Evolutionary conservation across 2,329 filamentous ascomycete genomes (phyloP).

Genomic region (Aspergillus pseudoglaucus): DNA sequence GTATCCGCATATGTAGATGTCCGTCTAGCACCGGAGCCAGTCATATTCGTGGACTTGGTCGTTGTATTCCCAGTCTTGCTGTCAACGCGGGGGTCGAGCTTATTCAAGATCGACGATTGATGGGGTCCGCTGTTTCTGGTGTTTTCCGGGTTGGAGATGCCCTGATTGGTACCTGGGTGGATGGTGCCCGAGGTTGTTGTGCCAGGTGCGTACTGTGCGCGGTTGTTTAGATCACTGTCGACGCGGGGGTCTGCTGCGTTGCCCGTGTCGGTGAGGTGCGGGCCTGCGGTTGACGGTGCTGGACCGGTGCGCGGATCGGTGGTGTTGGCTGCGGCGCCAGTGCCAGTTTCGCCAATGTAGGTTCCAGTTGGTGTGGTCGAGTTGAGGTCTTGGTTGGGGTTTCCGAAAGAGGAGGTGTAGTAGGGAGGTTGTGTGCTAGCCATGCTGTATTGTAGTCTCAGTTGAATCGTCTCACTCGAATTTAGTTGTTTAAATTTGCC

Average conservation of each 20-base stretch:
- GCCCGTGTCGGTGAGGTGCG: conserved; percentile 13
- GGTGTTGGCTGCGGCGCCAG: neutral
- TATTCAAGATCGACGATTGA: conserved; percentile 17
- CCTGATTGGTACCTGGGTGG: too few relatives aligned
- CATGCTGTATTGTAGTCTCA: conserved; percentile 5
- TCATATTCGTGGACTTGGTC: conserved; percentile 12
- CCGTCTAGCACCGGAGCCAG: conserved; percentile 5
- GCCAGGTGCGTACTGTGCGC: too few relatives aligned
- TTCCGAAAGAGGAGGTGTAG: conserved; percentile 8
- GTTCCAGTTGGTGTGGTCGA: conserved; percentile 7
- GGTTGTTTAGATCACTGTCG: conserved; percentile 24
- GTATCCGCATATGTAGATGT: conserved; percentile 3
- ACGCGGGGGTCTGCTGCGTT: conserved; percentile 38
- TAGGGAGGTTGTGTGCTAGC: conserved; percentile 11
- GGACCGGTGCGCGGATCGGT: conserved; percentile 7
- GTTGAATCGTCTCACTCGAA: too few relatives aligned
- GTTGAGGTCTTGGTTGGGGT: conserved; percentile 6
- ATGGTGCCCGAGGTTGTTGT: too few relatives aligned
- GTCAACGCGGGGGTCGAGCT: conserved; percentile 23
- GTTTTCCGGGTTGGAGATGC: neutral
- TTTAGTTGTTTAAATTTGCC: too few relatives aligned
- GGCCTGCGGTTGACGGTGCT: conserved; percentile 11
- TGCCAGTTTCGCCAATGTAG: conserved; percentile 1
- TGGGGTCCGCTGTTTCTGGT: conserved; percentile 14
- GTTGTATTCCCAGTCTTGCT: conserved; percentile 14